Evolutionary conservation across 1,284 basidiomycete genomes (phyloP).

Genomic region (Butyriboletus regius): DNA sequence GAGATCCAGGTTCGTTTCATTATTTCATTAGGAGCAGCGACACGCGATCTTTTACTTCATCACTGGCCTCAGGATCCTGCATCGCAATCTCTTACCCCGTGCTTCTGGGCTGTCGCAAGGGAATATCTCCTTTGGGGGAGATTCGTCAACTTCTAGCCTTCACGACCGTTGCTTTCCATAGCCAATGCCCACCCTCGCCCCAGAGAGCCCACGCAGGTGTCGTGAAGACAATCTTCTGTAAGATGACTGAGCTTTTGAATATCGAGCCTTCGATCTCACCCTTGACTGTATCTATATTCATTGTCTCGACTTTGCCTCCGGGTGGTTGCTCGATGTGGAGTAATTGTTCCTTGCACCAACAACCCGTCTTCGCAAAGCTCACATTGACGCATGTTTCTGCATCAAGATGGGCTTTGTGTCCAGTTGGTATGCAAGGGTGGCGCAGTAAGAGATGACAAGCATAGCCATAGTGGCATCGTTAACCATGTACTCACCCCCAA

Average conservation of each 20-base stretch:
- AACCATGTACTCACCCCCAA: background rate
- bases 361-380: constrained; percentile 15
- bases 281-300: background rate
- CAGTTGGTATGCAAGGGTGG: background rate
- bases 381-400: constrained; percentile 13
- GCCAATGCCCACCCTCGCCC: background rate
- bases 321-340: background rate
- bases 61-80: constrained; percentile 4
- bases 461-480: background rate
- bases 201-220: background rate
- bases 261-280: background rate
- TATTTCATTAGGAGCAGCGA: constrained; percentile 2
- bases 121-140: background rate
- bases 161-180: background rate
- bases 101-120: background rate
- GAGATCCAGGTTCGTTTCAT: constrained; percentile 16
- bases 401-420: constrained; percentile 8
- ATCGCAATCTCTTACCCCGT: background rate
- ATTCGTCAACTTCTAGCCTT: background rate
- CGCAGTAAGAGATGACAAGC: background rate
- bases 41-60: constrained; percentile 11
- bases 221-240: background rate
- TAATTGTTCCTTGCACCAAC: background rate
- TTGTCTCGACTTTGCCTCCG: background rate
- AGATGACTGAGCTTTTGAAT: background rate